Percentiles rank a stretch among this genome's conserved stretches.
phyloP scores from a whole-genome alignment of 768 basidiomycete genomes.

The Termitomyces sp. region DNA sequence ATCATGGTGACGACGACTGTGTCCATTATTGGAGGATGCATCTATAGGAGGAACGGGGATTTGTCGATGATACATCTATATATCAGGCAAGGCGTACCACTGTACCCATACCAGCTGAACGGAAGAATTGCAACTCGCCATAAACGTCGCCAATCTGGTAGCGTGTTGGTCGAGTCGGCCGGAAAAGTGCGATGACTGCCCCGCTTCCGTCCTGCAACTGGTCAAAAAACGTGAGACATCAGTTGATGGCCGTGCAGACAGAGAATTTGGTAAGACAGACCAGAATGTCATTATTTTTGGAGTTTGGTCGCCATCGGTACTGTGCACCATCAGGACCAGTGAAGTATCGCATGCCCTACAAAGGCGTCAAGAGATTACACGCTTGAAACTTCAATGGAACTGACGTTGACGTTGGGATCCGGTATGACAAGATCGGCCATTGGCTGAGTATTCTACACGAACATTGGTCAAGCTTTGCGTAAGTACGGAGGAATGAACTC shows the following conservation, averaged over 20 bases:
- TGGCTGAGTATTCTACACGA: constrained; percentile 62
- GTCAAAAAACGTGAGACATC: constrained; percentile 10
- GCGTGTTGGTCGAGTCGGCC: constrained; percentile 70
- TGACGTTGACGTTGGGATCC: constrained; percentile 59
- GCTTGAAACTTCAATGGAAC: constrained; percentile 23
- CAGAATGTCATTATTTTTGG: constrained; percentile 53
- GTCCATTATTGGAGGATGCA: constrained; percentile 90
- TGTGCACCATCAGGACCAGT: constrained; percentile 79
- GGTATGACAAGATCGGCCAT: constrained; percentile 82
- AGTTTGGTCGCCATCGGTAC: constrained; percentile 78
- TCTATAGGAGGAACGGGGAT: constrained; percentile 42
- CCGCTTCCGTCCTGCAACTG: constrained; percentile 74
- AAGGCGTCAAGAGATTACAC: constrained; percentile 9
- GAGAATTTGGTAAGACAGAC: constrained; percentile 36
- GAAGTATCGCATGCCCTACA: constrained; percentile 64
- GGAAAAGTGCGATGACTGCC: constrained; percentile 76
- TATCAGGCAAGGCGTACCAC: constrained; percentile 51
- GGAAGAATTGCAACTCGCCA: constrained; percentile 82
- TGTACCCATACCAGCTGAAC: constrained; percentile 74
- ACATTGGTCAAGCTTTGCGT: constrained; percentile 24
- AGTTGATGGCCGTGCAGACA: constrained; percentile 16
- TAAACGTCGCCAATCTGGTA: constrained; percentile 87
- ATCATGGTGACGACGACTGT: constrained; percentile 81
- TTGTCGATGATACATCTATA: constrained; percentile 13
- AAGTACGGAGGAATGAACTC: constrained; percentile 16